A percentile compares a stretch with the other conserved stretches of the same genome.
These are phyloP conservation scores for Coffea eugenioides DNA, from an alignment of 257 asterid species.

Conservation along the genomic window DNA sequence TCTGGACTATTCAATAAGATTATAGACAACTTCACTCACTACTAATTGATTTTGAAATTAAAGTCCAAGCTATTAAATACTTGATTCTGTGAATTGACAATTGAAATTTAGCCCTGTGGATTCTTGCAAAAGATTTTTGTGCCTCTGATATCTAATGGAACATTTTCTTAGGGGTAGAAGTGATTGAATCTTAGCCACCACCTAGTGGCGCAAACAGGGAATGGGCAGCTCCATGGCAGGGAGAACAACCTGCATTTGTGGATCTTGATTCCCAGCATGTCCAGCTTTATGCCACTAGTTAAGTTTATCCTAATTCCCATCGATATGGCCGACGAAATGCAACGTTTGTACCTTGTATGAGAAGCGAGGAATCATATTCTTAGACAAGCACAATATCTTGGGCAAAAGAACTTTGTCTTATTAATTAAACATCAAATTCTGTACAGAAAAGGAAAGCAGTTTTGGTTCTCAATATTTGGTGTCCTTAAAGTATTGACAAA, in stretches of 20 bases:
- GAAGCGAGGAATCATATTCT: background rate
- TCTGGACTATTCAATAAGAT: too few species aligned
- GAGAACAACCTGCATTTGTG: background rate
- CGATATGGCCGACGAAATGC: background rate
- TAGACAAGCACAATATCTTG: background rate
- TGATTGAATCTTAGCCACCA: background rate
- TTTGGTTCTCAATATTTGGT: too few species aligned
- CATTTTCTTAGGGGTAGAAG: background rate
- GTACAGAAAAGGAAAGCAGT: too few species aligned
- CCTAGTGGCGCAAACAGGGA: background rate
- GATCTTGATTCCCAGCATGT: background rate
- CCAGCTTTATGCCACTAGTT: background rate
- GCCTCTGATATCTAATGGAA: background rate
- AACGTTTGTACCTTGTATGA: background rate
- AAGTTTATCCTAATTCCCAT: background rate
- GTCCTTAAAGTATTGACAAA: too few species aligned
- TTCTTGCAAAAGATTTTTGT: background rate
- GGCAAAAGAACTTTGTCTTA: background rate
- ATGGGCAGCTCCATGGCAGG: background rate
- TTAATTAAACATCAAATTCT: background rate
- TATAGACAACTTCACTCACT: too few species aligned
- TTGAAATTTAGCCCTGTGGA: background rate
- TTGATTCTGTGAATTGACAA: too few species aligned
- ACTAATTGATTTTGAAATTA: too few species aligned
- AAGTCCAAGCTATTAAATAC: too few species aligned